Percentiles rank a stretch among this genome's conserved stretches.
phyloP scores from a whole-genome alignment of 129 eudicot species.

The carrot (Daucus carota) region DNA sequence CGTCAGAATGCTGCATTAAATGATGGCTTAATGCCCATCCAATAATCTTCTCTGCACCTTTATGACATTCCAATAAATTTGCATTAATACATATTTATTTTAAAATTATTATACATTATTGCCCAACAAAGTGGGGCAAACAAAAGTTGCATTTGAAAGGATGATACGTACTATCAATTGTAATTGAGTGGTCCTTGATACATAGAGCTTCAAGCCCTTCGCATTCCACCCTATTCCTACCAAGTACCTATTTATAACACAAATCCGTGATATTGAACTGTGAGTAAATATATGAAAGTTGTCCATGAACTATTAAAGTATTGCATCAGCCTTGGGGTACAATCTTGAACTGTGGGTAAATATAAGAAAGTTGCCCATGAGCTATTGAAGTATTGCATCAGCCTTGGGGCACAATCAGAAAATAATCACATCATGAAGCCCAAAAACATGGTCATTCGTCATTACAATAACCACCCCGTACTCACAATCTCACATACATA shows the following conservation, averaged over 20 bases:
- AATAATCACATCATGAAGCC: not conserved
- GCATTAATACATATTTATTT: not conserved
- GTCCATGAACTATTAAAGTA: too few relatives aligned
- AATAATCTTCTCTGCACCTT: conserved; percentile 86
- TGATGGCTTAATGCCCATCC: conserved; percentile 93
- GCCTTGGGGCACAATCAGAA: not conserved
- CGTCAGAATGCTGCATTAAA: conserved; percentile 48
- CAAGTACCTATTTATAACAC: conserved; percentile 47
- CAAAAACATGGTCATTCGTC: not conserved
- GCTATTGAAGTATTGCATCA: not conserved
- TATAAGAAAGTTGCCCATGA: not conserved
- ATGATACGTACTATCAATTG: conserved; percentile 61
- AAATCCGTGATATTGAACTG: not conserved
- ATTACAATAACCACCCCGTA: not conserved
- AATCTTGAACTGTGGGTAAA: not conserved
- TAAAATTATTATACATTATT: not conserved
- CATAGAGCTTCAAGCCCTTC: conserved; percentile 63
- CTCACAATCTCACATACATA: not conserved
- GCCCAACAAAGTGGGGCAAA: not conserved
- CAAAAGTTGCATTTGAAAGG: conserved; percentile 1
- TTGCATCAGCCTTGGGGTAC: too few relatives aligned
- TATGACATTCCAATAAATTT: conserved; percentile 13
- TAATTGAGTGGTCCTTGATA: conserved; percentile 78
- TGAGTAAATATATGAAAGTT: not conserved
- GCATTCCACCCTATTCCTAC: conserved; percentile 63